Base-by-base conservation (phyloP, 2,329 filamentous ascomycete species). In the Simplicillium aogashimaense region DNA sequence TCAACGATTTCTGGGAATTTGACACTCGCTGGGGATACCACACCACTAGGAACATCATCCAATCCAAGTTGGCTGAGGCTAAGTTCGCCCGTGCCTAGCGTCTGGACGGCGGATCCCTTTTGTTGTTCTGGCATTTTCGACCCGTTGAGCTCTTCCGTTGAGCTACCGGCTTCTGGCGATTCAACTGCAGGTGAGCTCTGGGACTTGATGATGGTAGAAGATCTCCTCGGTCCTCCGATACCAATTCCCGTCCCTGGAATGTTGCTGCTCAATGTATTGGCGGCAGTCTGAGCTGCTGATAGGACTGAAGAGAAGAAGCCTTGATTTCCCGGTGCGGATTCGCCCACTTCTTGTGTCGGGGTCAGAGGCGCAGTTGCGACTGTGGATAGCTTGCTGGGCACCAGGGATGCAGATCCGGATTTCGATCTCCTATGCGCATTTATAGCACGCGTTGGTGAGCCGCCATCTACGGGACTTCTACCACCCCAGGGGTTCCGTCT, bases 231-330 rank as follows among this genome's bases (percentile, higher is more conserved):
- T 29, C 51, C 57, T n/a, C 65, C 65, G n/a, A 74, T 73, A 7
- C 68, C 63, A 39, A 77, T 69, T 25, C 70, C 69, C 4, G 72
- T 74, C 56, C 79, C 89, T 37, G 78, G 76, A 36, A 95, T 81
- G 36, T 81, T 86, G 47, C 75, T 86, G 50, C 74, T 86, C 4
- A 89, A 59, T 14, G 77, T 80, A 47, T 69, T 87, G 12, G 89
- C 88, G 34, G 90, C 90, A 72, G 83, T 95, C 60, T 97, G 90
- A 14, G 92, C 92, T 35, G 83, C 90, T 32, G 87, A 90, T 47
- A 98, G 78, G 55, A 98, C 85, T 18, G 86, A 89, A 4, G 87
- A 94, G 63, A 98, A 97, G 66, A 98, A 97, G 1, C 88, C 81
- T 30, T 74, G 68, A 40, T 76, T 72, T 25, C 74, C 77, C 53